Conservation (phyloP, 768 basidiomycete species). For the Lactifluus subvellereus region DNA sequence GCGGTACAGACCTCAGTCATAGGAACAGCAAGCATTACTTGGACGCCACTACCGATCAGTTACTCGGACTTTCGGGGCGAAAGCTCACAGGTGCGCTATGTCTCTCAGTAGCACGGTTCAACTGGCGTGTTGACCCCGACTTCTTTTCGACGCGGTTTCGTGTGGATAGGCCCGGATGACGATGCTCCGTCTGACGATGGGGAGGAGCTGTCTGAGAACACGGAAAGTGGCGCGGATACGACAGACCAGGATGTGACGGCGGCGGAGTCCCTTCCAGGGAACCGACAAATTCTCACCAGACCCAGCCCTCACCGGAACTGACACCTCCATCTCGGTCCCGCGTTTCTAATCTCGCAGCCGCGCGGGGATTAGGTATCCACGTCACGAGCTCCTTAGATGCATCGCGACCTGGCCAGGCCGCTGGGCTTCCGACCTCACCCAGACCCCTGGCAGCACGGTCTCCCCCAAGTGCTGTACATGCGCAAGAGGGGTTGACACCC, state of each 20-base stretch:
- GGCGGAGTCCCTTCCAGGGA: constrained; percentile 7
- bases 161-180: constrained; percentile 36
- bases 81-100: constrained; percentile 52
- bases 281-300: constrained; percentile 25
- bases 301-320: constrained; percentile 38
- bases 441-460: constrained; percentile 25
- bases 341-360: constrained; percentile 19
- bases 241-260: constrained; percentile 48
- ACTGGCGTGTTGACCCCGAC: constrained; percentile 22
- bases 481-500: constrained; percentile 3
- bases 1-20: constrained; percentile 42
- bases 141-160: constrained; percentile 32
- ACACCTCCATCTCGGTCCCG: constrained; percentile 10
- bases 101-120: constrained; percentile 1
- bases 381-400: constrained; percentile 23
- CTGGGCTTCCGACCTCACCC: constrained; percentile 28
- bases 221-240: constrained; percentile 72
- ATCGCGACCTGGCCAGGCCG: constrained; percentile 24
- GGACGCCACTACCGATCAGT: constrained; percentile 74
- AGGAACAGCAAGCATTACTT: constrained; percentile 83
- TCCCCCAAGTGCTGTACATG: constrained; percentile 10
- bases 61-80: constrained; percentile 74
- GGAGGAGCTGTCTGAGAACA: constrained; percentile 60
- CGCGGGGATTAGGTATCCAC: constrained; percentile 22
- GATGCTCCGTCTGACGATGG: constrained; percentile 64